Evolutionary conservation across 306 rosid species (phyloP).

Genomic region (Sophora flavescens): DNA sequence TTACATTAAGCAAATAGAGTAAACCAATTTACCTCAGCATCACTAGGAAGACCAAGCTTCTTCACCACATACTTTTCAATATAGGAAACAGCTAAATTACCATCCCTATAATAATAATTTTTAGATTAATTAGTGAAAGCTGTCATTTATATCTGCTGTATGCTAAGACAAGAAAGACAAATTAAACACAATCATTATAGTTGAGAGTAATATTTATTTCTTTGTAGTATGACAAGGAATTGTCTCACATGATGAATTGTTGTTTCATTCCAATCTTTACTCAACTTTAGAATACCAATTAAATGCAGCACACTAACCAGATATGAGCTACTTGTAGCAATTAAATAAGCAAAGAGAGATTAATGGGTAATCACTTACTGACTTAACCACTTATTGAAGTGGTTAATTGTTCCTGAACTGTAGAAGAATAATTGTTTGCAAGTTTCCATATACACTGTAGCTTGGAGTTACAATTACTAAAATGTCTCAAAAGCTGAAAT

Average conservation of each 20-base stretch:
- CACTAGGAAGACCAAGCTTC: conserved; percentile 68
- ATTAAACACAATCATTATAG: background rate
- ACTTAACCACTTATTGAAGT: background rate
- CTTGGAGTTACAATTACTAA: background rate
- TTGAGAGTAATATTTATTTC: background rate
- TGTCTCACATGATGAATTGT: background rate
- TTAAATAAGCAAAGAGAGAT: background rate
- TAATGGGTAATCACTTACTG: background rate
- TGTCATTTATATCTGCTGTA: background rate
- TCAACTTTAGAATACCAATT: background rate
- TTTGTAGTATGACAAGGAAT: background rate
- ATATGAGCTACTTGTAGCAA: conserved; percentile 4
- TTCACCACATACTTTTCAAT: conserved; percentile 57
- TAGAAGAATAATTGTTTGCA: background rate
- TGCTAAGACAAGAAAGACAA: background rate
- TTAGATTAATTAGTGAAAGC: conserved; percentile 6
- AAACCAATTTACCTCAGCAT: conserved; percentile 63
- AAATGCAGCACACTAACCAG: conserved; percentile 9
- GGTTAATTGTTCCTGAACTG: background rate
- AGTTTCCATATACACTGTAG: background rate
- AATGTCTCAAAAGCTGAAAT: background rate
- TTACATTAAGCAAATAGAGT: background rate
- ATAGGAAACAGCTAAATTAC: conserved; percentile 55
- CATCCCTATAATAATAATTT: conserved; percentile 54
- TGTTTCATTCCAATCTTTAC: background rate